A percentile compares a stretch with the other conserved stretches of the same genome.
Conservation (phyloP, 805 yeast genomes). For the Ogataea angusta region DNA sequence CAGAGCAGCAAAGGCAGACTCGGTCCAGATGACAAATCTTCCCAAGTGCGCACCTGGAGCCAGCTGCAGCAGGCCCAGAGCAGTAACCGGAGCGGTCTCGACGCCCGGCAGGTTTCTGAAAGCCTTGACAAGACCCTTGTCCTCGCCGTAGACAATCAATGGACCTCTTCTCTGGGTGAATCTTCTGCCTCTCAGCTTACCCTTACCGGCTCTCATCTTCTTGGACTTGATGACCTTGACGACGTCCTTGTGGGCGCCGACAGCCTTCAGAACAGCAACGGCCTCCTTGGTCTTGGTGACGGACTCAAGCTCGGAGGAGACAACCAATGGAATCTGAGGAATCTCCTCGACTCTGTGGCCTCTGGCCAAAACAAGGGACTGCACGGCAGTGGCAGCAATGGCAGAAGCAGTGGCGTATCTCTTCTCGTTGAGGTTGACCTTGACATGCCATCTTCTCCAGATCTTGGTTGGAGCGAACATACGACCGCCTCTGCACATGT, state of each 20-base stretch:
- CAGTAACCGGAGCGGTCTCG: conserved; percentile 88
- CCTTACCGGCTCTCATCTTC: conserved; percentile 99
- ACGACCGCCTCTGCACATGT: conserved; percentile 99
- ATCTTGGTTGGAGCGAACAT: conserved; percentile 99
- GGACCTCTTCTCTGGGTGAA: conserved; percentile 99
- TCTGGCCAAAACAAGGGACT: conserved; percentile 98
- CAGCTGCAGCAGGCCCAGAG: conserved; percentile 93
- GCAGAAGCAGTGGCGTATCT: conserved; percentile 99
- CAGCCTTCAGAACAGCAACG: conserved; percentile 94
- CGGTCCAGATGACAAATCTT: conserved; percentile 99
- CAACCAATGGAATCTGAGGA: conserved; percentile 98
- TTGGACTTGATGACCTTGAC: conserved; percentile 97
- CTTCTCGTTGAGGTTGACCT: conserved; percentile 99
- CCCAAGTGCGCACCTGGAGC: conserved; percentile 99
- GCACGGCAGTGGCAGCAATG: conserved; percentile 97
- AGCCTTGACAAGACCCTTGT: conserved; percentile 97
- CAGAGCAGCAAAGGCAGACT: conserved; percentile 93
- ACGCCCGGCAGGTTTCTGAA: conserved; percentile 99
- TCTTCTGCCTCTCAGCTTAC: conserved; percentile 99
- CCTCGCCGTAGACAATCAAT: conserved; percentile 95
- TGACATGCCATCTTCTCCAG: conserved; percentile 99
- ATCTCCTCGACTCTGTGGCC: conserved; percentile 99
- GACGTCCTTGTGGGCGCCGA: conserved; percentile 98
- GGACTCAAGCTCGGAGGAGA: conserved; percentile 87
- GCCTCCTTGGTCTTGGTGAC: conserved; percentile 98